Conservation (phyloP, 1,284 basidiomycete species). For the Leccinum griseonigrum region DNA sequence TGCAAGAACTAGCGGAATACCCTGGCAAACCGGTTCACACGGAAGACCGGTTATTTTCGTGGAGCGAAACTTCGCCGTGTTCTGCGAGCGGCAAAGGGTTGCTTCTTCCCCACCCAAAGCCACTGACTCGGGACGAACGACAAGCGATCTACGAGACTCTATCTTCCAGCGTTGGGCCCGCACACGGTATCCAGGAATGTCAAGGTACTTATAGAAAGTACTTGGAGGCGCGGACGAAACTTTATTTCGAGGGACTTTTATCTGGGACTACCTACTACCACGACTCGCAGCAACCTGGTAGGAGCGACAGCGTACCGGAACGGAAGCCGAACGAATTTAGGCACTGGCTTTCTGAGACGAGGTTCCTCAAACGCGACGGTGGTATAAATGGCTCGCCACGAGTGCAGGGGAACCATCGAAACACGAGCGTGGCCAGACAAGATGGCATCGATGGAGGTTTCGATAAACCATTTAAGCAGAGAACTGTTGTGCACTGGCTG, state of each 20-base stretch:
- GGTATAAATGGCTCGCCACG: constrained; percentile 14
- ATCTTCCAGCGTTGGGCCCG: constrained; percentile 45
- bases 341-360: constrained; percentile 33
- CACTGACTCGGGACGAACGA: constrained; percentile 45
- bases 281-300: constrained; percentile 11
- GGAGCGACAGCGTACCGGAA: constrained; percentile 11
- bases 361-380: constrained; percentile 22
- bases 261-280: constrained; percentile 9
- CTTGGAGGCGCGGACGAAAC: constrained; percentile 48
- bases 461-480: constrained; percentile 9
- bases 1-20: constrained; percentile 22
- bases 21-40: constrained; percentile 11
- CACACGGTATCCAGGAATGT: constrained; percentile 47
- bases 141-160: constrained; percentile 50
- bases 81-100: constrained; percentile 17
- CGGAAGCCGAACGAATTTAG: constrained; percentile 29
- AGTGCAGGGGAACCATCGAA: constrained; percentile 13
- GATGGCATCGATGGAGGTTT: constrained; percentile 4
- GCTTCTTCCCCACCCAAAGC: constrained; percentile 32
- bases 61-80: constrained; percentile 20
- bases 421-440: constrained; percentile 12
- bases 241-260: constrained; percentile 43
- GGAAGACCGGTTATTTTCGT: constrained; percentile 16
- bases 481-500: constrained; percentile 8
- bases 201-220: constrained; percentile 51